Evolutionary conservation across 129 eudicot genomes (phyloP).

Genomic region (Helianthus tuberosus): DNA sequence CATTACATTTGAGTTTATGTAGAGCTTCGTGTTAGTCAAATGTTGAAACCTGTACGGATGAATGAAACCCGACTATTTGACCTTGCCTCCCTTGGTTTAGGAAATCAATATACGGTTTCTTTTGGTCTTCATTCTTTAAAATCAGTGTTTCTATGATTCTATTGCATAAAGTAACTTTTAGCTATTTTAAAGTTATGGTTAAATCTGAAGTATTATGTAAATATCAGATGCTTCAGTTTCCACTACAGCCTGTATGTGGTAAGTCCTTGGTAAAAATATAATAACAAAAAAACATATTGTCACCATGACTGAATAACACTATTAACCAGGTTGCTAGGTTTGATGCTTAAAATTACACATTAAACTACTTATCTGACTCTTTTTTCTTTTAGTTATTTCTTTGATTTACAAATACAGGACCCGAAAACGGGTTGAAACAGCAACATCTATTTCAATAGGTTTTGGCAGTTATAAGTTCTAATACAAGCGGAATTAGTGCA

Average conservation of each 20-base stretch:
- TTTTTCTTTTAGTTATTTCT: neutral
- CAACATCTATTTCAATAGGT: neutral
- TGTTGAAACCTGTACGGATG: neutral
- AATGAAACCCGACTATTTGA: neutral
- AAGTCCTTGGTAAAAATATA: neutral
- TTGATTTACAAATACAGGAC: neutral
- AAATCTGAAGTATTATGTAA: neutral
- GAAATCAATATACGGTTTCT: neutral
- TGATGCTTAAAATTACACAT: neutral
- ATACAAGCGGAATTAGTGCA: conserved; percentile 24
- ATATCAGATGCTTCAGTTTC: neutral
- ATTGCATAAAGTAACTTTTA: neutral
- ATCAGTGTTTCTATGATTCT: neutral
- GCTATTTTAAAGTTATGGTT: neutral
- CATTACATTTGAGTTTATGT: neutral
- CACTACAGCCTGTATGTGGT: neutral
- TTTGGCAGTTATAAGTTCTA: neutral
- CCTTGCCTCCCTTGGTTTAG: neutral
- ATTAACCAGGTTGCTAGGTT: neutral
- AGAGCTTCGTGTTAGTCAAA: neutral
- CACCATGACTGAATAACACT: neutral
- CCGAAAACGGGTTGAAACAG: too few relatives aligned
- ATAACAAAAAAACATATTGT: neutral
- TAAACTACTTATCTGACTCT: neutral
- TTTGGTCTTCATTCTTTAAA: neutral